Evolutionary conservation across 352 stramenopile species (phyloP).

Genomic region (Globisporangium iwayamae): DNA sequence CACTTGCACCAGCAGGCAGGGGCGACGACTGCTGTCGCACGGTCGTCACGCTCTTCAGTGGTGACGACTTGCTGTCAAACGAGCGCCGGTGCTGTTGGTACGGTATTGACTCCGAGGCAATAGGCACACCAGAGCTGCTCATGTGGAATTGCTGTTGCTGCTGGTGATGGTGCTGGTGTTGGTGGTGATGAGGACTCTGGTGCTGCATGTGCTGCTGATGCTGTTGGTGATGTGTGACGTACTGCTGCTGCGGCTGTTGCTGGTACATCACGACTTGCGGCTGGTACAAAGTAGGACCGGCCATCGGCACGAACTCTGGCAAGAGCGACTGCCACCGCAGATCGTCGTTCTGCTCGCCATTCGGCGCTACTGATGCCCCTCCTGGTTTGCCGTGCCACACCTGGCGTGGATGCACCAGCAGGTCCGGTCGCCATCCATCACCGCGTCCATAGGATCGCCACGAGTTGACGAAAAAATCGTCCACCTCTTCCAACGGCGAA

Average conservation of each 20-base stretch:
- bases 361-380: not conserved
- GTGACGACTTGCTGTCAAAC: constrained; percentile 11
- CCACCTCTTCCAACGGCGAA: constrained; percentile 17
- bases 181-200: not conserved
- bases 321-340: constrained; percentile 17
- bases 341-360: constrained; percentile 4
- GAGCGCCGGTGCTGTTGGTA: constrained; percentile 11
- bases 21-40: constrained; percentile 13
- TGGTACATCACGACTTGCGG: constrained; percentile 10
- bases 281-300: constrained; percentile 6
- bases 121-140: not conserved
- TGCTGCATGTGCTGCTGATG: constrained; percentile 3
- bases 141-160: not conserved
- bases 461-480: constrained; percentile 55
- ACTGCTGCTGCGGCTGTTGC: not conserved
- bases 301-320: constrained; percentile 16
- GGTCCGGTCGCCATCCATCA: constrained; percentile 72
- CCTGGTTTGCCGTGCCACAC: constrained; percentile 46
- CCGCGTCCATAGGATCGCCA: constrained; percentile 68
- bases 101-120: not conserved
- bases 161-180: not conserved
- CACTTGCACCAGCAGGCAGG: not conserved
- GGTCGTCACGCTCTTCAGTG: constrained; percentile 13
- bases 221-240: constrained; percentile 6
- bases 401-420: constrained; percentile 77